Evolutionary conservation across 306 rosid genomes (phyloP), one percentile per base, ranked within the genome.

Genomic region (Cucumis hystrix): DNA sequence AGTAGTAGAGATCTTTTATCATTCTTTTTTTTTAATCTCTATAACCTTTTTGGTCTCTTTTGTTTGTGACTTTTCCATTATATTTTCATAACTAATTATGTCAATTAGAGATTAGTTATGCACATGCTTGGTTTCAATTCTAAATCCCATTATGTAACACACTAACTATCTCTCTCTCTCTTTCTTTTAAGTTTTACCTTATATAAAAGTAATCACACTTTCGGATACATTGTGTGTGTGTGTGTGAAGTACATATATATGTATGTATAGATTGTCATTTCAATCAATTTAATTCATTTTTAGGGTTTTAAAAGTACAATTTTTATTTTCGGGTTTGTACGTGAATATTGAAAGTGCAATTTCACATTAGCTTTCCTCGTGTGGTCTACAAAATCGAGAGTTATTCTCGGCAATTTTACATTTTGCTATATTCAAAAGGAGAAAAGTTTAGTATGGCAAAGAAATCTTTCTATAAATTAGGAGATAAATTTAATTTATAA

Each of bases 121-220:
- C 77, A 72, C 77, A 72, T 72, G 77, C 47, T 72, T 72, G 62
- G 77, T 72, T 72, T 52, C 77, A 4, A 72, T 49, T 72, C 61
- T 72, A 72, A 72, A 72, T 72, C 28, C 30, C 77, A 72, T 72
- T 72, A 72, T 72, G 39, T 10, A 25, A 28, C 77, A 25, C 61
- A 66, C 30, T 66, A 35, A 7, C 70, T 33, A 13, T 16, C 23
- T 33, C 20, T 43, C 39, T 43, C 39, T 28, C n/a, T 16, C 59
- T 71, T 23, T 68, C 35, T 63, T 35, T 9, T 33, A 33, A 33
- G 6, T 57, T 57, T 7, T 49, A 72, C 62, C 61, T 8, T 1
- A 9, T 15, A 72, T 33, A 4, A 64, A 35, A 8, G 68, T 33
- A 62, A 0, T 6, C 67, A 61, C 18, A 12, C 8, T 5, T 23